phyloP scores from a whole-genome alignment of 108 stramenopile genomes.

The Pseudonitzschia pungens region DNA sequence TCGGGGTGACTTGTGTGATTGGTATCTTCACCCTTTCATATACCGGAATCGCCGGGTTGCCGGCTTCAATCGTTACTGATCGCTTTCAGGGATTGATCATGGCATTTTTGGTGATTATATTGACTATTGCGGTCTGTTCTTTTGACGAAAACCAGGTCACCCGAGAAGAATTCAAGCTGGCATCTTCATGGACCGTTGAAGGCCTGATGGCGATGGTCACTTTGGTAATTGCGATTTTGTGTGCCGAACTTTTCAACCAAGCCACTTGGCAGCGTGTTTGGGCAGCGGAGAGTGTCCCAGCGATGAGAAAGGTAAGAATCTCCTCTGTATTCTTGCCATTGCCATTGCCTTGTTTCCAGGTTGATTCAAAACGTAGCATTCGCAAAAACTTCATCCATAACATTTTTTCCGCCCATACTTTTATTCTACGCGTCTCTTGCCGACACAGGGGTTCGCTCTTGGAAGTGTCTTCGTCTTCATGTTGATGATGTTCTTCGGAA shows the following conservation, averaged over 20 bases:
- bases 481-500: slow-evolving; percentile 83
- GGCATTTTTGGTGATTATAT: slow-evolving; percentile 52
- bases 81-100: slow-evolving; percentile 74
- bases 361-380: background rate
- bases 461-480: slow-evolving; percentile 61
- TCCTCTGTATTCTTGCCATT: background rate
- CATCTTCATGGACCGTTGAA: slow-evolving; percentile 64
- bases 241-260: slow-evolving; percentile 81
- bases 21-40: slow-evolving; percentile 68
- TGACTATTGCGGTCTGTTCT: slow-evolving; percentile 46
- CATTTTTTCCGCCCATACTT: background rate
- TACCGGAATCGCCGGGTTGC: slow-evolving; percentile 66
- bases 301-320: slow-evolving; percentile 32
- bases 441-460: slow-evolving; percentile 48
- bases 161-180: slow-evolving; percentile 56
- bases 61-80: slow-evolving; percentile 74
- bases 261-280: slow-evolving; percentile 76
- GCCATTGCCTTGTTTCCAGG: background rate
- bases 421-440: background rate
- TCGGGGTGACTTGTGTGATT: slow-evolving; percentile 49
- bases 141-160: slow-evolving; percentile 55
- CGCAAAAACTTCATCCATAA: background rate
- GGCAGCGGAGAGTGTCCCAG: slow-evolving; percentile 61
- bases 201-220: slow-evolving; percentile 67
- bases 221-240: slow-evolving; percentile 61